Conservation (phyloP, 2,329 filamentous ascomycete species). For the Xylaria sp. region DNA sequence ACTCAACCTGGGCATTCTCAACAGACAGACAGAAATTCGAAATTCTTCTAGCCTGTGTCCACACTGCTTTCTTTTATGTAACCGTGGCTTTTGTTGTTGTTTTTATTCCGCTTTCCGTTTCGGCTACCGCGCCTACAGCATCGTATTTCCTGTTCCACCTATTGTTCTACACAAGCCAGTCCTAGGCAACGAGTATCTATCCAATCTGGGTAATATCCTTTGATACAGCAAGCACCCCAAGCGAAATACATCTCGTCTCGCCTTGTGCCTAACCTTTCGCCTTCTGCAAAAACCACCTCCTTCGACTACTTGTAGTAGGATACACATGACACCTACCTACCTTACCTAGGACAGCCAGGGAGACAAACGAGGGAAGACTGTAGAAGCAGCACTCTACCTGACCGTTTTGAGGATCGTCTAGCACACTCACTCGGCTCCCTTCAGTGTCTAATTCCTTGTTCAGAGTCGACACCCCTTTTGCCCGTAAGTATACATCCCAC, state of each 20-base stretch:
- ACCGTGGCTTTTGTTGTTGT: background rate
- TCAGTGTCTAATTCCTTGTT: background rate
- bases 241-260: background rate
- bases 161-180: background rate
- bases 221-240: background rate
- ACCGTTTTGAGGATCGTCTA: background rate
- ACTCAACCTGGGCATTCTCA: background rate
- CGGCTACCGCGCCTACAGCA: constrained; percentile 8
- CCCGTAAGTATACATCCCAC: background rate
- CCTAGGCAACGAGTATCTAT: background rate
- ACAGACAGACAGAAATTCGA: background rate
- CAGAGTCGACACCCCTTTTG: background rate
- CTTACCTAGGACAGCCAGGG: too few species aligned
- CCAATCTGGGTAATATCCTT: background rate
- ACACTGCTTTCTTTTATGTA: background rate
- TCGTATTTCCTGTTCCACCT: too few species aligned
- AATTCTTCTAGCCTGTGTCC: background rate
- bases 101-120: background rate
- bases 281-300: background rate
- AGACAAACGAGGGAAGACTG: too few species aligned
- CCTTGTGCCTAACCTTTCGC: background rate
- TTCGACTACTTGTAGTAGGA: background rate
- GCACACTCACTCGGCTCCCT: background rate
- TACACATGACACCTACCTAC: background rate
- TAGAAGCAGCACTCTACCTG: background rate